These are phyloP conservation scores for Aureobasidium vineae DNA, from an alignment of 2,329 filamentous ascomycete species.

Conservation along the genomic window DNA sequence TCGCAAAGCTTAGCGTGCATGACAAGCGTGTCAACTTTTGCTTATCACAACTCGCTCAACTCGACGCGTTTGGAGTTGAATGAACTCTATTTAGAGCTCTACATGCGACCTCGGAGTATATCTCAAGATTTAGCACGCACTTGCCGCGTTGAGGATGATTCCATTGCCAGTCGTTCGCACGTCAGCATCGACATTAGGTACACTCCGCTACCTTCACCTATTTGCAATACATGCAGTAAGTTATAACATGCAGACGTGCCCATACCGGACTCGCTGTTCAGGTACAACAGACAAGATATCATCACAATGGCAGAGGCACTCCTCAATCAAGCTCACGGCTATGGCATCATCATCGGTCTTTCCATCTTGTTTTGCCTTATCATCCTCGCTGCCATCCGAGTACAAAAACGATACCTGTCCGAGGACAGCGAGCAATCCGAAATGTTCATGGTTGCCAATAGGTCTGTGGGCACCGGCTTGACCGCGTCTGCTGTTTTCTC, in stretches of 20 bases:
- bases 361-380: conserved; percentile 50
- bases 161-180: conserved; percentile 24
- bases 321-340: conserved; percentile 41
- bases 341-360: conserved; percentile 52
- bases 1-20: background rate
- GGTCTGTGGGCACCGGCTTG: conserved; percentile 34
- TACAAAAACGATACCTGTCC: conserved; percentile 46
- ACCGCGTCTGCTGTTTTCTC: conserved; percentile 39
- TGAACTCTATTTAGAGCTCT: background rate
- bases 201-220: background rate
- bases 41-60: background rate
- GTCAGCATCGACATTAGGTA: conserved; percentile 17
- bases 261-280: background rate
- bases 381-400: conserved; percentile 48
- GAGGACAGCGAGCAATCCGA: conserved; percentile 49
- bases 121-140: conserved; percentile 8
- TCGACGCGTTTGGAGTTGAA: background rate
- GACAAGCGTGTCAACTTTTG: background rate
- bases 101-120: background rate
- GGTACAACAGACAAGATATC: background rate
- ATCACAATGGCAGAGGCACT: conserved; percentile 32
- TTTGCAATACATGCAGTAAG: background rate
- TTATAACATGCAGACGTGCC: background rate
- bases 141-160: conserved; percentile 25
- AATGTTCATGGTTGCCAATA: conserved; percentile 45